Evolutionary conservation across 2,329 filamentous ascomycete species (phyloP).

Genomic region (Byssothecium circinans): DNA sequence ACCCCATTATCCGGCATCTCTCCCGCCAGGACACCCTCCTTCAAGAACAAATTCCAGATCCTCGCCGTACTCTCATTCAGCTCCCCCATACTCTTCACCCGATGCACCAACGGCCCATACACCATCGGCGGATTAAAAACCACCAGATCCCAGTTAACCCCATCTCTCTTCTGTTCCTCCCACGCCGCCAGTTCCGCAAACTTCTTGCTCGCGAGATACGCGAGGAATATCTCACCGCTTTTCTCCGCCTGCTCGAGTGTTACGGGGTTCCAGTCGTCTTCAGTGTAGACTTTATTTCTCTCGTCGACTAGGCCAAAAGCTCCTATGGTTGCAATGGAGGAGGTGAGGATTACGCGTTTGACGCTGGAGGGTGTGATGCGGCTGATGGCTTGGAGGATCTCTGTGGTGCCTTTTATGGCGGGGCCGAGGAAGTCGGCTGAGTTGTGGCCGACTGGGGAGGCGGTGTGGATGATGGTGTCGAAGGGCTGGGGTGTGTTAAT

Average conservation of each 20-base stretch:
- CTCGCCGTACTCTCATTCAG: constrained; percentile 70
- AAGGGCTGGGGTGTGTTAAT: constrained; percentile 55
- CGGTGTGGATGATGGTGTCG: constrained; percentile 58
- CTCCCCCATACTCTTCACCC: constrained; percentile 58
- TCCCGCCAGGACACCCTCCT: constrained; percentile 51
- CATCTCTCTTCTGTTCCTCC: constrained; percentile 49
- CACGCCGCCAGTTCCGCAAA: constrained; percentile 57
- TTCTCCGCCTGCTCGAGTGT: constrained; percentile 51
- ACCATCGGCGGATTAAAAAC: constrained; percentile 51
- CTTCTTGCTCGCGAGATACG: constrained; percentile 55
- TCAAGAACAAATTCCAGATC: constrained; percentile 67
- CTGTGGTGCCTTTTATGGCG: constrained; percentile 62
- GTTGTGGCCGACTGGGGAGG: constrained; percentile 65
- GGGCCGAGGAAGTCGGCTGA: constrained; percentile 59
- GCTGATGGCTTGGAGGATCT: constrained; percentile 61
- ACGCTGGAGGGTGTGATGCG: constrained; percentile 63
- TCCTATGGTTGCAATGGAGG: constrained; percentile 64
- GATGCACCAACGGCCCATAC: constrained; percentile 52
- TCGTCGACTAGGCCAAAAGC: constrained; percentile 53
- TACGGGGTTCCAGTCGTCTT: constrained; percentile 56
- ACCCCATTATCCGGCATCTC: constrained; percentile 56
- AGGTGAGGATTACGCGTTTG: constrained; percentile 66
- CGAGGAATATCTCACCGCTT: constrained; percentile 27
- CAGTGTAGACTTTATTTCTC: constrained; percentile 51
- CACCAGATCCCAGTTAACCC: constrained; percentile 47